Base-by-base conservation (phyloP, 352 stramenopile species). In the Phytopythium montanum region DNA sequence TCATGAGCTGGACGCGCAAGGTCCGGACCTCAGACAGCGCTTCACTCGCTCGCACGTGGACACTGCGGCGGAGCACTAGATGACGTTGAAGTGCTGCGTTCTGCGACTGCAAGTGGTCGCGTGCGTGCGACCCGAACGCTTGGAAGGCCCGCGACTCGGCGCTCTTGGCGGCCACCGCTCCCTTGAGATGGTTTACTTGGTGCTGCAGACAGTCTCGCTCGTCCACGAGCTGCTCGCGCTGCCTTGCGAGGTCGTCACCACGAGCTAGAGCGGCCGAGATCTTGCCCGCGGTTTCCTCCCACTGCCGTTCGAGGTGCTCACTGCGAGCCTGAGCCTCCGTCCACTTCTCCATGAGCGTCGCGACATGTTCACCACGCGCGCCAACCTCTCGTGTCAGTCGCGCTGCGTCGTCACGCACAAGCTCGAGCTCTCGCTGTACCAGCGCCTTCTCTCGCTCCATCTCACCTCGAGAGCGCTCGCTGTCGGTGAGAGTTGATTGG, bases 91-190 rank as follows among this genome's bases (percentile, higher is more conserved):
- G 73, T 12, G 75, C 67, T 28, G 69, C 69, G 59, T 78, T 66
- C 38, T 92, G 81, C 21, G 64, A 59, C 55, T 89, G 79, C 33
- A 89, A 57, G 54, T 88, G 77, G 28, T 89, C 81, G 7, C 81
- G 66, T 16, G 76, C 80, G 25, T 81, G 88, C 18, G 61, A 70
- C 21, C 79, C 80, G 28, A 90, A 90, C 2, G 83, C 70, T 48
- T 90, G 82, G 49, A 90, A 90, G 1, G 82, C 80, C 41, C 82
- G 85, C 3, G 80, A 79, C 61, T 92, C 80, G 13, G 83, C 83
- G 12, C 68, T 64, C 63, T 90, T 92, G 14, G 83, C 83, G 0
- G 83, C 81, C 26, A 90, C 83, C 0, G 79, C 72, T 0, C 80
- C 83, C 68, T 92, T 92, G 7, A 92, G 58, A 33, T 87, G 78